A percentile compares a stretch with the other conserved stretches of the same genome.
Conservation (phyloP, 768 basidiomycete genomes). For the Artomyces pyxidatus region DNA sequence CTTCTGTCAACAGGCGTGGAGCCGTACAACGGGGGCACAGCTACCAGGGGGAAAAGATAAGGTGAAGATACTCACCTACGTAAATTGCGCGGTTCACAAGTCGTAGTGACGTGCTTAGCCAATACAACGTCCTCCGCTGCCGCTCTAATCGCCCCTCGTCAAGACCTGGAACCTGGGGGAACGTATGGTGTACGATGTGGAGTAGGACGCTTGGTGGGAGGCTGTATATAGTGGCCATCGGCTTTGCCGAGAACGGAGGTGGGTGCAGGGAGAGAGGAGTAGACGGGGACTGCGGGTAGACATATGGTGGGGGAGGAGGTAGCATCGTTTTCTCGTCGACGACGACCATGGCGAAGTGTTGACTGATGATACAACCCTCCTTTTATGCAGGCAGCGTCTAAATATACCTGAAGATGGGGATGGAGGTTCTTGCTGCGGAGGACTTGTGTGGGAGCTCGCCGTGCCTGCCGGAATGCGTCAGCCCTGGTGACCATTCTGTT, state of each 20-base stretch:
- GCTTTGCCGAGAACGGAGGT: constrained; percentile 26
- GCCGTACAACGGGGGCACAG: not conserved
- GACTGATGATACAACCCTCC: too few relatives aligned
- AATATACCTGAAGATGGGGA: too few relatives aligned
- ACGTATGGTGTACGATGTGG: constrained; percentile 57
- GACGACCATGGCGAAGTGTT: not conserved
- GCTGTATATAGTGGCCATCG: constrained; percentile 5
- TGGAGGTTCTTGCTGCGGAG: too few relatives aligned
- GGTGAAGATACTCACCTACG: constrained; percentile 36
- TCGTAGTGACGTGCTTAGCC: constrained; percentile 56
- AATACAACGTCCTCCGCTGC: constrained; percentile 63
- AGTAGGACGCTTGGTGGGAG: constrained; percentile 61
- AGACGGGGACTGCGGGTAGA: not conserved
- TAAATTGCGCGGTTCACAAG: constrained; percentile 62
- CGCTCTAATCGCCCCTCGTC: constrained; percentile 34
- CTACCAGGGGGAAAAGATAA: not conserved
- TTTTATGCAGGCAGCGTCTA: too few relatives aligned
- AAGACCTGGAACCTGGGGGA: constrained; percentile 41
- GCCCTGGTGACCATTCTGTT: too few relatives aligned
- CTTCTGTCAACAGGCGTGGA: too few relatives aligned
- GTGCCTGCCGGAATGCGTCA: too few relatives aligned
- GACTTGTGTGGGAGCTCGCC: too few relatives aligned
- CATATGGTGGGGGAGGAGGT: constrained; percentile 32
- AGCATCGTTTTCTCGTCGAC: constrained; percentile 35
- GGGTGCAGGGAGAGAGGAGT: constrained; percentile 17